Evolutionary conservation across 148 eudicot genomes (phyloP), one percentile per base, ranked within the genome.

Genomic region (Vaccinium myrtillus): DNA sequence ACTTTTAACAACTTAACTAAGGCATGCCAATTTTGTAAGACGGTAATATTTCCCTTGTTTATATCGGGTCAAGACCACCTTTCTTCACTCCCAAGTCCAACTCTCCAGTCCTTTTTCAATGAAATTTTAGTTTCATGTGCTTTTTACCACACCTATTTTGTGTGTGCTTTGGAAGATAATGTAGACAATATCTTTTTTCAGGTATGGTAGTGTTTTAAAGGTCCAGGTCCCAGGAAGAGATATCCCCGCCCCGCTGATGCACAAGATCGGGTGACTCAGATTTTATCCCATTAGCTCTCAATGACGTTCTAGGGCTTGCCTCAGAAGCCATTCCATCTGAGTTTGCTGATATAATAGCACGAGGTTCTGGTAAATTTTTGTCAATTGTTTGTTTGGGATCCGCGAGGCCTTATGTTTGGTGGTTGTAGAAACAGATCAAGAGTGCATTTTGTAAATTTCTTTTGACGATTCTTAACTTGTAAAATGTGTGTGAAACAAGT

Each of bases 211-310:
- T 92, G 97, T 97, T 84, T 83, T 95, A 73, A 92, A 93, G 87
- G 90, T 92, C 54, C 87, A 90, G 78, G 98, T 97, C 87, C 98
- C 98, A 9, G 99, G 99, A 46, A 91, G 99, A 85, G 99, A 97
- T 18, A 94, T 97, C 78, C 99, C 99, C 2, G 84, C 78, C 99
- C 99, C 2, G 84, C 84, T 8, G 98, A 95, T 85, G 94, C 99
- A 75, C 87, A 87, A 30, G 95, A 88, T 53, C 88, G 98, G 79
- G 86, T 95, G 81, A 78, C 90, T 2, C 94, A 97, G 74, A 87
- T 95, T 89, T 83, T 95, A 86, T 76, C 91, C 36, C 86, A 61
- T 84, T 93, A 86, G 84, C 77, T 58, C 78, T 53, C 56, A 54
- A 6, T 23, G 76, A 6, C 59, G 18, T 74, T 27, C 75, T 80